Evolutionary conservation across 179 eudicot genomes (phyloP).

Genomic region (Drosera spatulata): DNA sequence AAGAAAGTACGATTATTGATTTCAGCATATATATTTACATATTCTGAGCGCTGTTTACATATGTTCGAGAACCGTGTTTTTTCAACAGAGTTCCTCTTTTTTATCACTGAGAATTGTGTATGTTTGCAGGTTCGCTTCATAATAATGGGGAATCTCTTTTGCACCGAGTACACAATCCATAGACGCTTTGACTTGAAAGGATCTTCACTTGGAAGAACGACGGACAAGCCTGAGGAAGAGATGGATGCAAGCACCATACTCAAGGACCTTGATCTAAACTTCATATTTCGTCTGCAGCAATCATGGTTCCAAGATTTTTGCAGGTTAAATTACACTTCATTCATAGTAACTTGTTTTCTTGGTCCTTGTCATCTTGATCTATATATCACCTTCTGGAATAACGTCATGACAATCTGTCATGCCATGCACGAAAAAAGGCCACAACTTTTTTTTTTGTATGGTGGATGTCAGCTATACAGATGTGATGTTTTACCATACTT

Average conservation of each 20-base stretch:
- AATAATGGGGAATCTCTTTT: conserved; percentile 90
- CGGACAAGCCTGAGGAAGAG: conserved; percentile 19
- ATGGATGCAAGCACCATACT: conserved; percentile 86
- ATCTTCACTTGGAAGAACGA: conserved; percentile 83
- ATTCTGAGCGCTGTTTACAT: too few relatives aligned
- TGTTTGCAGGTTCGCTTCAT: conserved; percentile 66
- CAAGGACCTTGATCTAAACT: conserved; percentile 93
- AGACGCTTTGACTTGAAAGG: conserved; percentile 90
- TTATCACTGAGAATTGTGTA: conserved; percentile 2
- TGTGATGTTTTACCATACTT: too few relatives aligned
- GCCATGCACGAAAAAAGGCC: too few relatives aligned
- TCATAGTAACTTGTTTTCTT: not conserved
- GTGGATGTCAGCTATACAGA: too few relatives aligned
- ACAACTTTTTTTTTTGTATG: too few relatives aligned
- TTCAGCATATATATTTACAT: too few relatives aligned
- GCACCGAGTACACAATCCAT: conserved; percentile 64
- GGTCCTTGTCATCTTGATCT: not conserved
- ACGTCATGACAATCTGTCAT: too few relatives aligned
- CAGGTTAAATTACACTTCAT: conserved; percentile 24
- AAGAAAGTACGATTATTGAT: conserved; percentile 49
- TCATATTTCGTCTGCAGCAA: conserved; percentile 60
- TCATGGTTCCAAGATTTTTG: conserved; percentile 90
- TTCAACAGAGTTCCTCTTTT: not conserved
- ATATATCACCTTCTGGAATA: not conserved
- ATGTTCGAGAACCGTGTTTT: not conserved